Evolutionary conservation across 331 rosid species (phyloP).

Genomic region (Quercus lobata): DNA sequence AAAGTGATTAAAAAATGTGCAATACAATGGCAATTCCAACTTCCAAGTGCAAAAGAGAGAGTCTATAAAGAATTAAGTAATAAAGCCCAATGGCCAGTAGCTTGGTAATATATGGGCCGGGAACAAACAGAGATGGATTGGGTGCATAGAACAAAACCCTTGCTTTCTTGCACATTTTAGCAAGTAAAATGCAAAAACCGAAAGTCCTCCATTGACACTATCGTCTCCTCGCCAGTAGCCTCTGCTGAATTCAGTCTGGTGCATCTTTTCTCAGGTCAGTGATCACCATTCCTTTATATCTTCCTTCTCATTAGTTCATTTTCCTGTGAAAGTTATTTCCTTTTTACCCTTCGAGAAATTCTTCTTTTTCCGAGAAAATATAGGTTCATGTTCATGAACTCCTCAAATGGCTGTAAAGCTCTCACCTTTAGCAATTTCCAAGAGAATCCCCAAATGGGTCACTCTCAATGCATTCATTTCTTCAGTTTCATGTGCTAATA

Average conservation of each 20-base stretch:
- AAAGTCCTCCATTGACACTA: background rate
- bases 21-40: no score
- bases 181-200: background rate
- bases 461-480: slow-evolving; percentile 32
- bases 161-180: background rate
- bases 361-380: background rate
- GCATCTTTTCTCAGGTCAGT: slow-evolving; percentile 31
- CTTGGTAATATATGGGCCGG: no score
- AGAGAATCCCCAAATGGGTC: slow-evolving; percentile 52
- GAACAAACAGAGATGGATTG: background rate
- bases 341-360: background rate
- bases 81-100: no score
- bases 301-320: background rate
- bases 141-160: background rate
- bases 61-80: no score
- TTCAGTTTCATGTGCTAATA: slow-evolving; percentile 39
- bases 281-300: background rate
- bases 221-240: background rate
- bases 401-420: slow-evolving; percentile 62
- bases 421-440: slow-evolving; percentile 36
- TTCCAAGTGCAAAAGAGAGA: no score
- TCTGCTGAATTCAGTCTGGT: background rate
- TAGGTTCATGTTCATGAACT: slow-evolving; percentile 10
- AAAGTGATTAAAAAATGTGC: no score
- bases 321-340: background rate